Percentiles rank a stretch among this genome's conserved stretches.
Conservation (phyloP, 306 rosid genomes). For the Sicyos edulis region DNA sequence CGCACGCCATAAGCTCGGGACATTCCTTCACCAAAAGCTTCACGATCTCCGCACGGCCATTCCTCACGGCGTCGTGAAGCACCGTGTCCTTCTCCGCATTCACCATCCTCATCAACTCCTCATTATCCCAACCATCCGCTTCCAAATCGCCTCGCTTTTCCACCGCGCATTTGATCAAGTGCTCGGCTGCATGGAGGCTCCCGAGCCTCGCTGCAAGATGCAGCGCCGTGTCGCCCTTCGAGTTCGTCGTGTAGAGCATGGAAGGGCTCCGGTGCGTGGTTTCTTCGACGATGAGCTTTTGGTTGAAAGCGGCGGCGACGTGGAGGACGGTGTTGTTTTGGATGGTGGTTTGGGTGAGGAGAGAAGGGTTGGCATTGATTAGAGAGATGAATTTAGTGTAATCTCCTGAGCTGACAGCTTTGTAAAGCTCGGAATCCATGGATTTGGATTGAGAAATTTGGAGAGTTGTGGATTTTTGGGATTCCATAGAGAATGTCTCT, state of each 20-base stretch:
- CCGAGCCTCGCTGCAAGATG: slow-evolving; percentile 11
- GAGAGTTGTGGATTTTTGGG: not conserved
- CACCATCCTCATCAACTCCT: slow-evolving; percentile 7
- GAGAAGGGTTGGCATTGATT: not conserved
- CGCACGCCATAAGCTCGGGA: not conserved
- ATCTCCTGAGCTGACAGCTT: not conserved
- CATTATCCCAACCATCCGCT: not conserved
- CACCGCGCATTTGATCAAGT: not conserved
- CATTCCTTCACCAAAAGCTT: slow-evolving; percentile 14
- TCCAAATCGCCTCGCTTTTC: not conserved
- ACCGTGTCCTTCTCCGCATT: not conserved
- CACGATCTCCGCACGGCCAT: not conserved
- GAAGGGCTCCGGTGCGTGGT: not conserved
- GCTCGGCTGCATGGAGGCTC: not conserved
- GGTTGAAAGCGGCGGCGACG: slow-evolving; percentile 6
- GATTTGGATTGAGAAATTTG: not conserved
- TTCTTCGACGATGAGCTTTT: not conserved
- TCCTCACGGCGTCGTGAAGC: slow-evolving; percentile 15
- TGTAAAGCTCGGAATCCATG: not conserved
- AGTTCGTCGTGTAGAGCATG: not conserved
- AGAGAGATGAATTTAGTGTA: not conserved
- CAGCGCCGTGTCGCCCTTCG: not conserved
- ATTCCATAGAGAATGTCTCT: not conserved
- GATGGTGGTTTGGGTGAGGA: not conserved
- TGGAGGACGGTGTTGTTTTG: not conserved